A percentile compares a stretch with the other conserved stretches of the same genome.
Evolutionary conservation across 2,329 filamentous ascomycete genomes (phyloP).

Genomic region (Alternaria sp.): DNA sequence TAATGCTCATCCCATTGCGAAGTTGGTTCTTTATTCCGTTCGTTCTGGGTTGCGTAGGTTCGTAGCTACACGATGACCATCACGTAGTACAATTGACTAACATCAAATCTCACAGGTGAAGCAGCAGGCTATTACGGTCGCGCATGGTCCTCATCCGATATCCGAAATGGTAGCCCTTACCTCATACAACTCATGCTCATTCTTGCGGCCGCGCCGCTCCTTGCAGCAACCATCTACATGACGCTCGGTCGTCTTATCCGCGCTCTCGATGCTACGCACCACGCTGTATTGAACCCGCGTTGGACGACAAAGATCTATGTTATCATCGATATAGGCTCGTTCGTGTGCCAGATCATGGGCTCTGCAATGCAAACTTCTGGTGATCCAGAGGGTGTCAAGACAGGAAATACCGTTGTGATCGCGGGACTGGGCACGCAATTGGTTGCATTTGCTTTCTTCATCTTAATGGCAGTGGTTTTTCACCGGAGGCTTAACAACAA

Average conservation of each 20-base stretch:
- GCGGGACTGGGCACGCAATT: conserved; percentile 26
- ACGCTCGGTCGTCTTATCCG: conserved; percentile 55
- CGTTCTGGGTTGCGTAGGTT: conserved; percentile 62
- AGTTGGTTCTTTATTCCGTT: conserved; percentile 62
- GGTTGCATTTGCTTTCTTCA: conserved; percentile 22
- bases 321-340: conserved; percentile 30
- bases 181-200: conserved; percentile 56
- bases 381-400: conserved; percentile 10
- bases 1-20: conserved; percentile 16
- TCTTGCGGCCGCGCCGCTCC: conserved; percentile 58
- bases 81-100: neutral
- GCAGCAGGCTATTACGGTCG: conserved; percentile 29
- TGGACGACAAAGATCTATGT: conserved; percentile 40
- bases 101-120: conserved; percentile 19
- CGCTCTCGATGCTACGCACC: conserved; percentile 48
- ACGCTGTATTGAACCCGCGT: conserved; percentile 48
- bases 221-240: conserved; percentile 62
- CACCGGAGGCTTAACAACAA: conserved; percentile 18
- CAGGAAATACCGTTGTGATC: conserved; percentile 16
- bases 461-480: conserved; percentile 19
- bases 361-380: conserved; percentile 27
- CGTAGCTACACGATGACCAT: conserved; percentile 1
- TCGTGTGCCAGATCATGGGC: conserved; percentile 30
- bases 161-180: conserved; percentile 39
- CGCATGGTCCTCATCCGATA: conserved; percentile 21